These are phyloP conservation scores for Carex arenaria DNA, from an alignment of 202 grass and related monocot species.

Conservation along the genomic window DNA sequence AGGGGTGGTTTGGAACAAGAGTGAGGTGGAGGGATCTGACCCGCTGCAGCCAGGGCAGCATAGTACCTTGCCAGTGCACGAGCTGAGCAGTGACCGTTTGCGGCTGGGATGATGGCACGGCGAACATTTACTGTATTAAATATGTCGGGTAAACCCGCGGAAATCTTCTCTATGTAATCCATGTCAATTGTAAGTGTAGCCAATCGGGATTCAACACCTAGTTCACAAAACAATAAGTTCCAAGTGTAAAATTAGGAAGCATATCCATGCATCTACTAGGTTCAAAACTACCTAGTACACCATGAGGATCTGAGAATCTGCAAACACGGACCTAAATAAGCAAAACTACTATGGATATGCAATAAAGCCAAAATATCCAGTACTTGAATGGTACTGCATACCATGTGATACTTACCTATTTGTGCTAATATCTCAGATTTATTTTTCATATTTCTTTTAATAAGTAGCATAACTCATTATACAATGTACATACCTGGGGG, in stretches of 20 bases:
- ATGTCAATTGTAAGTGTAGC: conserved; percentile 68
- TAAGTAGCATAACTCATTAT: not conserved
- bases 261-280: not conserved
- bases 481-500: conserved; percentile 56
- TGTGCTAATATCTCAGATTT: not conserved
- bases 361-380: not conserved
- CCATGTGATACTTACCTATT: not conserved
- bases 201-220: conserved; percentile 82
- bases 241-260: not conserved
- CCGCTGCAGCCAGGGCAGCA: conserved; percentile 42
- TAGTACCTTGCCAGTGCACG: conserved; percentile 89
- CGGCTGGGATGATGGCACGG: conserved; percentile 75
- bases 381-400: not conserved
- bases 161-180: conserved; percentile 73
- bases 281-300: not conserved
- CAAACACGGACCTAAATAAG: not conserved
- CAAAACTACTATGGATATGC: not conserved
- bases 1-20: conserved; percentile 39
- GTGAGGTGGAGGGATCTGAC: conserved; percentile 60
- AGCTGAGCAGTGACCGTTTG: conserved; percentile 84
- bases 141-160: conserved; percentile 45
- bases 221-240: not conserved
- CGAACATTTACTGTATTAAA: conserved; percentile 86
- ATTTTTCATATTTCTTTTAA: not conserved
- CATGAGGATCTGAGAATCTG: not conserved